phyloP scores from a whole-genome alignment of 2,329 filamentous ascomycete genomes.

The Apiospora phragmitis region DNA sequence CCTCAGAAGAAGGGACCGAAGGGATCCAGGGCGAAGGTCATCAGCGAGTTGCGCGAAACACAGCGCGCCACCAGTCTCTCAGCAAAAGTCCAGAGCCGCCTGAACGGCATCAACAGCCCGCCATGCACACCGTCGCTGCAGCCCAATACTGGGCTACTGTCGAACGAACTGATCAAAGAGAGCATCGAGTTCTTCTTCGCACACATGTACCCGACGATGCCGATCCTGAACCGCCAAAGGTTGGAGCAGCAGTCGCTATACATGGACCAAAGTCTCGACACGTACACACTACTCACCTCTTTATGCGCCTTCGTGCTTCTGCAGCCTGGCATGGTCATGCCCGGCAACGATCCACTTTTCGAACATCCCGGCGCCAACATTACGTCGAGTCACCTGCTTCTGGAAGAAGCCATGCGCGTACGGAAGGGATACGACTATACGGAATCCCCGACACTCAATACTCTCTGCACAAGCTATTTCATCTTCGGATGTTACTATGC shows the following conservation, averaged over 20 bases:
- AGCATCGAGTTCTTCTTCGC: slow-evolving; percentile 69
- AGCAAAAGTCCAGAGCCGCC: slow-evolving; percentile 59
- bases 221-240: slow-evolving; percentile 59
- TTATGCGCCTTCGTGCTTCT: slow-evolving; percentile 69
- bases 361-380: slow-evolving; percentile 61
- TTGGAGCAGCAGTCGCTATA: slow-evolving; percentile 60
- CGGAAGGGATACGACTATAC: slow-evolving; percentile 63
- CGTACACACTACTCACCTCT: slow-evolving; percentile 65
- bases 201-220: slow-evolving; percentile 64
- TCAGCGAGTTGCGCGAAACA: slow-evolving; percentile 70
- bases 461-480: slow-evolving; percentile 75
- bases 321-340: slow-evolving; percentile 66
- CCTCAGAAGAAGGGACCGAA: slow-evolving; percentile 78
- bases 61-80: slow-evolving; percentile 67
- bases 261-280: slow-evolving; percentile 63
- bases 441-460: slow-evolving; percentile 56
- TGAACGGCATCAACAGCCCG: slow-evolving; percentile 55
- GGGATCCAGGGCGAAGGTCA: slow-evolving; percentile 72
- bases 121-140: slow-evolving; percentile 47
- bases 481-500: slow-evolving; percentile 72
- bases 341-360: slow-evolving; percentile 54
- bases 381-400: slow-evolving; percentile 63
- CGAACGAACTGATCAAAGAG: slow-evolving; percentile 62
- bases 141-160: slow-evolving; percentile 61
- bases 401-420: slow-evolving; percentile 68